Evolutionary conservation across 257 asterid species (phyloP), one percentile per base, ranked within the genome.

Genomic region (Fraxinus excelsior): DNA sequence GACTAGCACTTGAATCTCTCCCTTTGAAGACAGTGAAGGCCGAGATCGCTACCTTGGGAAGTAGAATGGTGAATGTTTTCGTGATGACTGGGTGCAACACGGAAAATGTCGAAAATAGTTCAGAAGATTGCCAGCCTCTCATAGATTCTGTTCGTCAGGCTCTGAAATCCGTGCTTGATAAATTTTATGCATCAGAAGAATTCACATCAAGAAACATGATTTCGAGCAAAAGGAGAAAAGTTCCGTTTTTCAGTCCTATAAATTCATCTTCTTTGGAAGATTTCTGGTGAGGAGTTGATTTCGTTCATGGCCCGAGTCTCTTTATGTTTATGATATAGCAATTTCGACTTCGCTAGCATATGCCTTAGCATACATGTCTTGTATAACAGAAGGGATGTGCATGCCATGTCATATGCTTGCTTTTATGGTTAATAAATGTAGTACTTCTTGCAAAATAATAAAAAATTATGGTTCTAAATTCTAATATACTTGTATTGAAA

Each of bases 121-220:
- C 70, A 25, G 87, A 85, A 77, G 88, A 83, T 28, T 32, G 70
- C 44, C 82, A 85, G 67, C 40, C 82, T 56, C 85, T 91, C 60
- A 82, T 80, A 31, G 78, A 83, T 37, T 80, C 91, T 4, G 90
- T 91, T 75, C 88, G 83, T 25, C 85, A 82, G 68, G 91, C 94
- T 49, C 74, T 93, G 32, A 86, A 80, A 66, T 87, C 96, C 0
- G 94, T 93, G 37, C 92, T 93, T n/a, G 97, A 93, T 70, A 91
- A 91, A 64, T 93, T 88, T 78, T 91, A 93, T 71, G 93, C 96
- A 13, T 91, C 97, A 1, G 93, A 93, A 53, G 98, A 93, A 84
- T 88, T 88, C 80, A 75, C 89, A 28, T 84, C 93, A 6, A 83
- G 92, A 46, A 89, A 86, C 80, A 77, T 89, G 0, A 76, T 83